phyloP scores from a whole-genome alignment of 192 early-diverging fungal species.

The Backusella tarrabulga region DNA sequence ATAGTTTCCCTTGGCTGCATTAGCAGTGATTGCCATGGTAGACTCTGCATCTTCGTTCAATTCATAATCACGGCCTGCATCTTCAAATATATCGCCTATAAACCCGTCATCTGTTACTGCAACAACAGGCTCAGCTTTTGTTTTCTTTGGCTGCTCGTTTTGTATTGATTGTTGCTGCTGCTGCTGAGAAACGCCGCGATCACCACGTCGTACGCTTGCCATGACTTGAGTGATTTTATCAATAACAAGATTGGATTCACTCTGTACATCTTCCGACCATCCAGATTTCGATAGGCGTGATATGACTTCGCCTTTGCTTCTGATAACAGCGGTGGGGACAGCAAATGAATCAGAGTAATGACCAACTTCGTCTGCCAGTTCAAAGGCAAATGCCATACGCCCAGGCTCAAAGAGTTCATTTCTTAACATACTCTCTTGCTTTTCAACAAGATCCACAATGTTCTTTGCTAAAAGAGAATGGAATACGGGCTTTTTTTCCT shows the following conservation, averaged over 20 bases:
- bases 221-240: slow-evolving; percentile 69
- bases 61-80: slow-evolving; percentile 76
- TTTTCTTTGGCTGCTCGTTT: slow-evolving; percentile 42
- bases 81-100: slow-evolving; percentile 78
- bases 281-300: slow-evolving; percentile 26
- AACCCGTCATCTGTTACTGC: slow-evolving; percentile 25
- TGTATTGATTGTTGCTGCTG: not conserved
- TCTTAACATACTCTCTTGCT: slow-evolving; percentile 35
- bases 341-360: slow-evolving; percentile 48
- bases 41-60: slow-evolving; percentile 43
- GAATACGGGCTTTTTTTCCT: slow-evolving; percentile 31
- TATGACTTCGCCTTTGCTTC: slow-evolving; percentile 72
- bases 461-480: slow-evolving; percentile 44
- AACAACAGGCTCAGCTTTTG: not conserved
- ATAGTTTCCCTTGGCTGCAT: slow-evolving; percentile 28
- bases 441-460: slow-evolving; percentile 44
- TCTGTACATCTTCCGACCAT: slow-evolving; percentile 40
- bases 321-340: slow-evolving; percentile 70
- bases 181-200: slow-evolving; percentile 9
- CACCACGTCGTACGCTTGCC: slow-evolving; percentile 42
- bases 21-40: not conserved
- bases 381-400: slow-evolving; percentile 74
- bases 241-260: slow-evolving; percentile 67
- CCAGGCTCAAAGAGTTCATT: slow-evolving; percentile 79
- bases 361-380: slow-evolving; percentile 49